Base-by-base conservation (phyloP, 176 grass and related monocot species). In the Carex littledalei region DNA sequence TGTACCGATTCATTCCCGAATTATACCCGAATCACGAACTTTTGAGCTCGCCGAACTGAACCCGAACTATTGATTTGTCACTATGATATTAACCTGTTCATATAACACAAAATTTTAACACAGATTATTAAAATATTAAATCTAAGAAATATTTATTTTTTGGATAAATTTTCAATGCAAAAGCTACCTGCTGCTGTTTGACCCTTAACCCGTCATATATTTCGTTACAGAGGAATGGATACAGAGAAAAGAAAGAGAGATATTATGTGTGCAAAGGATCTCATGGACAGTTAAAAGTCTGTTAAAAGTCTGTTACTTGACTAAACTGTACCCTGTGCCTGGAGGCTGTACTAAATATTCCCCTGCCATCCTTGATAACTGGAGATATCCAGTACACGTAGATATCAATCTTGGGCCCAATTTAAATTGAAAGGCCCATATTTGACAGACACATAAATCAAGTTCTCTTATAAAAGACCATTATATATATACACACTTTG, bases 231-330 rank as follows among this genome's bases (percentile, higher is more conserved):
- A 43, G 16, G n/a, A 71, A 71, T 41, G 7, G 20, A 43, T 20
- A 71, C 67, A 45, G 37, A 71, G 35, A 71, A 71, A 69, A 45
- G 18, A 2, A 10, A 71, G 67, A 71, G 67, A 43, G 67, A 71
- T 8, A 69, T n/a, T 71, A 45, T 17, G 67, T 71, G 67, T 71
- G 67, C 37, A 18, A 50, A 7, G 15, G 67, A 71, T 71, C 67
- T 71, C 67, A 71, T 45, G 67, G 37, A 71, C 67, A 71, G 67
- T 71, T 71, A 71, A 45, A 71, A 43, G 67, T 71, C 21, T 71
- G 67, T 71, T 71, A 71, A 45, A 71, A 43, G 67, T 71, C 21
- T 71, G 67, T 71, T 71, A 71, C 39, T 71, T 39, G 67, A 71
- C 17, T 71, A 43, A 45, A 71, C 67, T 45, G 67, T 70, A 70